These are phyloP conservation scores for Vanilla planifolia DNA, from an alignment of 106 monocot genomes.

Conservation along the genomic window DNA sequence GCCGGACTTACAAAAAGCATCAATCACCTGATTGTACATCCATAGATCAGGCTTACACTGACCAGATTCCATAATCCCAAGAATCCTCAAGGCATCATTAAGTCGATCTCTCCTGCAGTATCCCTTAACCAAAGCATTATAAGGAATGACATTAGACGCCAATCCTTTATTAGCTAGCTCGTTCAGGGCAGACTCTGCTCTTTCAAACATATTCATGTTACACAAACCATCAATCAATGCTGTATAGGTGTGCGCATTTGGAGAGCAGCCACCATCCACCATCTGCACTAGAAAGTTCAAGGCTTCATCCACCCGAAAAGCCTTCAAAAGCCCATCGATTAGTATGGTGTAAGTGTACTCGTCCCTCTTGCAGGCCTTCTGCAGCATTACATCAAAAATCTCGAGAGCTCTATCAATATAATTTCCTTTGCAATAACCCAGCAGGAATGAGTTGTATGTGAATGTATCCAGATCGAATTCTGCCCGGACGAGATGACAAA, in stretches of 20 bases:
- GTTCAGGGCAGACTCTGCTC: not conserved
- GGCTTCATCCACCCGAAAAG: constrained; percentile 6
- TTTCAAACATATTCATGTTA: constrained; percentile 1
- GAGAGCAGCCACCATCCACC: not conserved
- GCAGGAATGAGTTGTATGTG: constrained; percentile 8
- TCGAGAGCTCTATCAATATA: constrained; percentile 1
- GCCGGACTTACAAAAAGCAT: constrained; percentile 5
- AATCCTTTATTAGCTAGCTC: not conserved
- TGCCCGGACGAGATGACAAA: constrained; percentile 2
- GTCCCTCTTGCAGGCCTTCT: constrained; percentile 2
- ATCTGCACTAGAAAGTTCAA: not conserved
- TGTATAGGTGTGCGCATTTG: constrained; percentile 2
- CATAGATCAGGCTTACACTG: constrained; percentile 16
- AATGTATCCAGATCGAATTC: not conserved
- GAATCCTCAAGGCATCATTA: constrained; percentile 9
- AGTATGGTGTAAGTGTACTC: constrained; percentile 5
- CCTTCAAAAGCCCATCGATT: constrained; percentile 7
- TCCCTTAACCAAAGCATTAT: constrained; percentile 8
- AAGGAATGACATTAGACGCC: constrained; percentile 3
- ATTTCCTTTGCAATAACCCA: constrained; percentile 8
- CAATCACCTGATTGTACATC: constrained; percentile 15
- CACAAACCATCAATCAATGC: constrained; percentile 3
- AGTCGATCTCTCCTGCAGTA: constrained; percentile 3
- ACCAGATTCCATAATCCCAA: not conserved
- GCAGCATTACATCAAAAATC: not conserved